Conservation (phyloP, 1,284 basidiomycete genomes). For the Cutaneotrichosporon sp. region DNA sequence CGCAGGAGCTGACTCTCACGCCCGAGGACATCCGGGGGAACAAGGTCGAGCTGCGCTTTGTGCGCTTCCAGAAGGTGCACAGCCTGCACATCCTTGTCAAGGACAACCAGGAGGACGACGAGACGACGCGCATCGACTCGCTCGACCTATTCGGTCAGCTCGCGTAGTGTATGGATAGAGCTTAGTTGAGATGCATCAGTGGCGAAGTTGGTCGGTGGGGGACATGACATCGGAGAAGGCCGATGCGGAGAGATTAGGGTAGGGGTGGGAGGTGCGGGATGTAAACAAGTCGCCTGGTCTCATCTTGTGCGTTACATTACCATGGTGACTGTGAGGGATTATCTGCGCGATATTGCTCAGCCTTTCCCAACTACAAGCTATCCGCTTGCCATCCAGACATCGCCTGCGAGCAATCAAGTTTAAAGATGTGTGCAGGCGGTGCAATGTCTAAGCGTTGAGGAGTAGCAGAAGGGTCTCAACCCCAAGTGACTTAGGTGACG, state of each 20-base stretch:
- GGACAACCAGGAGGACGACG: constrained; percentile 70
- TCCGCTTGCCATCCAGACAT: neutral
- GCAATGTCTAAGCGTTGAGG: neutral
- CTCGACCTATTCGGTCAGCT: constrained; percentile 66
- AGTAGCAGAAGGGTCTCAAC: neutral
- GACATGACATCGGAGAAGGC: neutral
- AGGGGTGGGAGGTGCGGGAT: neutral
- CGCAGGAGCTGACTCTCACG: constrained; percentile 53
- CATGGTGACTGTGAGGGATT: neutral
- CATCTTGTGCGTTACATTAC: no score
- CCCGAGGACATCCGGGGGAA: constrained; percentile 58
- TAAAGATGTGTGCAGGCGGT: neutral
- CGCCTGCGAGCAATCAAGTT: neutral
- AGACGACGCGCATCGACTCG: constrained; percentile 73
- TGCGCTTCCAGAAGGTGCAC: constrained; percentile 75
- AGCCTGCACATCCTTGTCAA: constrained; percentile 73
- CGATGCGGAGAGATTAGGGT: neutral
- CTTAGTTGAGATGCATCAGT: neutral
- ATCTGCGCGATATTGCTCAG: neutral
- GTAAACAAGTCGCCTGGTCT: neutral
- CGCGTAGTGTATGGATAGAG: constrained; percentile 7
- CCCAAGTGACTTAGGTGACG: neutral
- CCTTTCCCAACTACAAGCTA: neutral
- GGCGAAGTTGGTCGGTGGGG: neutral
- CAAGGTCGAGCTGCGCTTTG: constrained; percentile 65